Conservation (phyloP, 2,329 filamentous ascomycete genomes). For the Hortaea werneckii region DNA sequence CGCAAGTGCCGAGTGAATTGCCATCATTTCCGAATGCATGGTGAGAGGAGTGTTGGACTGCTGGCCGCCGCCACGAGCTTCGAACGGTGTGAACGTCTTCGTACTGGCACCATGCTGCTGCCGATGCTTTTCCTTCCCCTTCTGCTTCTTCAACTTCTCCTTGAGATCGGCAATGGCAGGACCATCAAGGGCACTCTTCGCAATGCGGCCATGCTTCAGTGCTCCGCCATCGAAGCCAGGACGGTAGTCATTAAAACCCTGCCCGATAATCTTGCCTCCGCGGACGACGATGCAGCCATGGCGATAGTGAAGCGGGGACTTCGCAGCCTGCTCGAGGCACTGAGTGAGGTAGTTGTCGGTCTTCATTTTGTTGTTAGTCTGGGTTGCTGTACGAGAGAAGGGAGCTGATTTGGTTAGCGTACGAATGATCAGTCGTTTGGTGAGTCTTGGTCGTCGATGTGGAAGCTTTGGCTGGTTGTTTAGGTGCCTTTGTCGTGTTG, state of each 20-base stretch:
- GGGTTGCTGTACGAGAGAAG: conserved; percentile 1
- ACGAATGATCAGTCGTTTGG: neutral
- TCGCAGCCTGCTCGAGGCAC: conserved; percentile 43
- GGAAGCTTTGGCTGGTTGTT: neutral
- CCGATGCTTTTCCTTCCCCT: conserved; percentile 21
- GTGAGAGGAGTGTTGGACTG: conserved; percentile 35
- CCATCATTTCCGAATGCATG: conserved; percentile 49
- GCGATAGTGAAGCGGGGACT: conserved; percentile 40
- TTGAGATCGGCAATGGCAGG: conserved; percentile 31
- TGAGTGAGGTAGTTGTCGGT: conserved; percentile 41
- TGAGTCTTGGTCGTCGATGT: neutral
- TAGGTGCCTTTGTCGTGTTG: too few relatives aligned
- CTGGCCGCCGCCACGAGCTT: conserved; percentile 28
- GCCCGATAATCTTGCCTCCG: conserved; percentile 44
- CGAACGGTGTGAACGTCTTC: conserved; percentile 30
- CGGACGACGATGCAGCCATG: conserved; percentile 43
- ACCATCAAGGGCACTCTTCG: conserved; percentile 24
- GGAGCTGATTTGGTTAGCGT: neutral
- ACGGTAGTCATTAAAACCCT: conserved; percentile 42
- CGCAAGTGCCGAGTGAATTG: conserved; percentile 41
- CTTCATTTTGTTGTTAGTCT: conserved; percentile 28
- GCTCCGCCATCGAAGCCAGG: conserved; percentile 41
- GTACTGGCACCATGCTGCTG: conserved; percentile 16
- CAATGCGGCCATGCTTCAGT: conserved; percentile 38
- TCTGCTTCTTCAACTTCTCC: conserved; percentile 25